Evolutionary conservation across 768 basidiomycete genomes (phyloP).

Genomic region (Tulasnella sp.): DNA sequence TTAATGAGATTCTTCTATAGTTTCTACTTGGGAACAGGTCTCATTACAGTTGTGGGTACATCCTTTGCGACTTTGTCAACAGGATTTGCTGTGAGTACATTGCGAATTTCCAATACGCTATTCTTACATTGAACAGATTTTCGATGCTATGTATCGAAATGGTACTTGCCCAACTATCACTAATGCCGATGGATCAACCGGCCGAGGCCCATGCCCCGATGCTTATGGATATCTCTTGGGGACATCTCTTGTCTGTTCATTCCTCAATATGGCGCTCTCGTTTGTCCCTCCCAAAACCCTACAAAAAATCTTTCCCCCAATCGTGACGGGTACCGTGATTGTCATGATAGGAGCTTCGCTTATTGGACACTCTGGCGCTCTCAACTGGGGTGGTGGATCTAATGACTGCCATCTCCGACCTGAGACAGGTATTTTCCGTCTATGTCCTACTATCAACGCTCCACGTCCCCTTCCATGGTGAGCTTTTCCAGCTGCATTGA

Average conservation of each 20-base stretch:
- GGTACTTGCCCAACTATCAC: constrained; percentile 59
- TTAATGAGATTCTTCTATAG: neutral
- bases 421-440: constrained; percentile 46
- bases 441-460: constrained; percentile 60
- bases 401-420: constrained; percentile 56
- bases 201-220: constrained; percentile 54
- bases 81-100: constrained; percentile 43
- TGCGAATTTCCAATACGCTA: no score
- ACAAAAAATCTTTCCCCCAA: constrained; percentile 18
- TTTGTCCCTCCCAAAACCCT: constrained; percentile 43
- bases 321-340: constrained; percentile 44
- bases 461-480: constrained; percentile 52
- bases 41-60: constrained; percentile 70
- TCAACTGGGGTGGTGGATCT: constrained; percentile 76
- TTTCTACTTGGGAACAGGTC: constrained; percentile 50
- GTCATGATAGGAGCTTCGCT: constrained; percentile 69
- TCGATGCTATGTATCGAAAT: constrained; percentile 60
- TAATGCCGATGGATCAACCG: constrained; percentile 44
- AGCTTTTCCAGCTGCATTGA: neutral
- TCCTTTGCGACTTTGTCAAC: constrained; percentile 69
- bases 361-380: constrained; percentile 58
- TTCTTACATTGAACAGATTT: constrained; percentile 36
- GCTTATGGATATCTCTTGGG: constrained; percentile 71
- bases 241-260: constrained; percentile 61
- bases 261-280: constrained; percentile 67